These are phyloP conservation scores for Fonsecaea erecta DNA, from an alignment of 2,329 filamentous ascomycete species.

Conservation along the genomic window DNA sequence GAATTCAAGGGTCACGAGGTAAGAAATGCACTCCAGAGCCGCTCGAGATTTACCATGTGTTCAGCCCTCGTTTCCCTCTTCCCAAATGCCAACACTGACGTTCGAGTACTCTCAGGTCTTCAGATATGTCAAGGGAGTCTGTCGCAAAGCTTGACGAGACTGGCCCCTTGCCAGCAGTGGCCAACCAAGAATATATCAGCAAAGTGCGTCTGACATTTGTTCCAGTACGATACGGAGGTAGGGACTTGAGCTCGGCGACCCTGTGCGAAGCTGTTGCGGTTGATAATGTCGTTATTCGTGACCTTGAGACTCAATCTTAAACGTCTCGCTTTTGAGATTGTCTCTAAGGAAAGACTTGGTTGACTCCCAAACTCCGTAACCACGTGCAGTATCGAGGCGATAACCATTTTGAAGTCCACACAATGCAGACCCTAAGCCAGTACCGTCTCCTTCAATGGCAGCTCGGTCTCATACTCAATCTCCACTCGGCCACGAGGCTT, in stretches of 20 bases:
- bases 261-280: background rate
- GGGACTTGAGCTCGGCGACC: background rate
- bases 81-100: background rate
- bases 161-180: background rate
- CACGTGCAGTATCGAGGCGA: background rate
- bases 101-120: conserved; percentile 20
- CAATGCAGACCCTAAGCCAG: conserved; percentile 38
- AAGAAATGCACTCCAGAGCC: conserved; percentile 2
- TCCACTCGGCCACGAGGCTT: conserved; percentile 66
- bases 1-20: conserved; percentile 32
- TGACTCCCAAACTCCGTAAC: background rate
- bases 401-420: background rate
- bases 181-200: background rate
- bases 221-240: background rate
- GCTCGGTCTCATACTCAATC: conserved; percentile 79
- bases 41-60: background rate
- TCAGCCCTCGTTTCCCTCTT: background rate
- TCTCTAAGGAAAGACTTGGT: background rate
- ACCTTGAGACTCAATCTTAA: background rate
- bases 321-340: background rate
- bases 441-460: conserved; percentile 58
- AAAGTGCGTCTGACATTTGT: background rate
- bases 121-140: conserved; percentile 32
- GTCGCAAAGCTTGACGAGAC: conserved; percentile 23
- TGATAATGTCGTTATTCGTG: background rate